Evolutionary conservation across 495 filamentous ascomycete genomes (phyloP).

Genomic region (Penicillium coffeae): DNA sequence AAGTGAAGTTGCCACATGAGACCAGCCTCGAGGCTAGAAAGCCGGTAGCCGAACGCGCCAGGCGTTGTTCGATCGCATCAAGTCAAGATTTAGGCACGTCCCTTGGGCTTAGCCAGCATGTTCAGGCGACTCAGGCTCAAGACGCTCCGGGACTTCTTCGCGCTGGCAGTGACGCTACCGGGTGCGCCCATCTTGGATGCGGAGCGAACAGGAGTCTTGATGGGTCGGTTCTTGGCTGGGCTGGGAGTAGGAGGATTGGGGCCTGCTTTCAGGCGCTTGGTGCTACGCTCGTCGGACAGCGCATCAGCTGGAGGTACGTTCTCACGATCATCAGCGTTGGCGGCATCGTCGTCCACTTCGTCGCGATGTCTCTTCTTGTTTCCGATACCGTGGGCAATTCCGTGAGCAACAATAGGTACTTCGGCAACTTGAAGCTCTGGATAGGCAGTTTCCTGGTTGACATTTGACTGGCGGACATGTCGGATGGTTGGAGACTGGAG

Average conservation of each 20-base stretch:
- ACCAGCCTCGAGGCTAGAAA: not conserved
- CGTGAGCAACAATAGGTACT: slow-evolving; percentile 54
- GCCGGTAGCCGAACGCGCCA: slow-evolving; percentile 10
- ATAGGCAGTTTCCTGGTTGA: slow-evolving; percentile 9
- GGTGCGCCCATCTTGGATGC: slow-evolving; percentile 34
- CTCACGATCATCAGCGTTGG: slow-evolving; percentile 44
- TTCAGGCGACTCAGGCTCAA: slow-evolving; percentile 50
- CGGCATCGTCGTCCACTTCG: slow-evolving; percentile 43
- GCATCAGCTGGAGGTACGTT: slow-evolving; percentile 37
- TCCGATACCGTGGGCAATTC: slow-evolving; percentile 66
- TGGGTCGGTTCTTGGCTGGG: slow-evolving; percentile 34
- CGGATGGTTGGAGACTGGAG: slow-evolving; percentile 30
- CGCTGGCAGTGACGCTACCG: slow-evolving; percentile 16
- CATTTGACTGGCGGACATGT: slow-evolving; percentile 32
- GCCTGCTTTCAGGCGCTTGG: slow-evolving; percentile 42
- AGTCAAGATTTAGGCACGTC: slow-evolving; percentile 21
- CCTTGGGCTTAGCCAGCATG: slow-evolving; percentile 50
- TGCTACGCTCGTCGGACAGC: slow-evolving; percentile 35
- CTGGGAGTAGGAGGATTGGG: slow-evolving; percentile 34
- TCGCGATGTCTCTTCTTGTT: slow-evolving; percentile 70
- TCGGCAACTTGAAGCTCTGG: slow-evolving; percentile 20
- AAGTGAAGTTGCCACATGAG: not conserved
- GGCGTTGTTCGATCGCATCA: not conserved
- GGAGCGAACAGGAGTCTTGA: slow-evolving; percentile 31
- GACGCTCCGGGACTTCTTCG: slow-evolving; percentile 27